Evolutionary conservation across 257 asterid species (phyloP), one percentile per base, ranked within the genome.

Genomic region (Salvia rosmarinus): DNA sequence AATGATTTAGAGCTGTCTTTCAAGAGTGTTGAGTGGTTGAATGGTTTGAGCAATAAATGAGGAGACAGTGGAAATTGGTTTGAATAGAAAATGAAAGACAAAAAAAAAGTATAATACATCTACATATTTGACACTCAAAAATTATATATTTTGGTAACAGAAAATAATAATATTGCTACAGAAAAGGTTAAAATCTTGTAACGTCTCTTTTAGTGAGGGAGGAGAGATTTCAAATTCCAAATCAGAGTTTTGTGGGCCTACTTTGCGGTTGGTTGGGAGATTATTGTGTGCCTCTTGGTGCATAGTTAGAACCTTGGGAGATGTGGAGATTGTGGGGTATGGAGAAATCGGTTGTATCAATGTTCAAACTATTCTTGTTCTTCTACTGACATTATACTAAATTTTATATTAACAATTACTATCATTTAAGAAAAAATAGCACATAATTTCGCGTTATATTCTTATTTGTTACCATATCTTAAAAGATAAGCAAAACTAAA

Each of bases 161-260:
- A 58, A 74, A 79, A 68, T 32, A 73, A 68, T 54, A 2, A 9
- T 59, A 58, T 51, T 49, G 67, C 6, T 60, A 2, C 80, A 74
- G 76, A 86, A 85, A 85, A 86, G 82, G 86, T 80, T 79, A 80
- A 87, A 89, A 82, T 78, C 21, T 75, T 59, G 76, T 60, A 90
- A 90, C 96, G 96, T 88, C 95, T 90, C 95, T 90, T 85, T 89
- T 81, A 67, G 59, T 19, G 68, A 34, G 63, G 69, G 73, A 78
- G 77, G 83, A 80, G 90, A 71, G 82, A 74, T 77, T 90, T 90
- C 89, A 86, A 90, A 90, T 86, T 86, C 82, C 81, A 69, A 83
- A 83, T 57, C 58, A 40, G 40, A 51, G 13, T 30, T 40, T 5
- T 40, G 30, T 69, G 74, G 80, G 81, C 76, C 84, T 85, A 77